phyloP scores from a whole-genome alignment of 2,329 filamentous ascomycete species.

The Hypoxylon sp. region DNA sequence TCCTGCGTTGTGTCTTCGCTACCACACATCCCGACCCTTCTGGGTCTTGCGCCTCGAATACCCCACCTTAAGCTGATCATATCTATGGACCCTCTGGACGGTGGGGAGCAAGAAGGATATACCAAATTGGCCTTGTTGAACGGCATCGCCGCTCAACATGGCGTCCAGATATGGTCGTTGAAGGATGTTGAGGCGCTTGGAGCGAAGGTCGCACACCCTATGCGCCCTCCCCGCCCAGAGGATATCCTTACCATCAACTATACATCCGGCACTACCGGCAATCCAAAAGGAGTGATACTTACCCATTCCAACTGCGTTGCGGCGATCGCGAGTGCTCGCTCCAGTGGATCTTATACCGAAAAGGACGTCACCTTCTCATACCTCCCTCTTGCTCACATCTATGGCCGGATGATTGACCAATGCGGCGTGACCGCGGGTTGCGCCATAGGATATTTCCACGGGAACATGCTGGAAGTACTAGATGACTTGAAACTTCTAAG shows the following conservation, averaged over 20 bases:
- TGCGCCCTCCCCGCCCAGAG: constrained; percentile 78
- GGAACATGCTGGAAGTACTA: constrained; percentile 86
- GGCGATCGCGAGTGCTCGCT: constrained; percentile 73
- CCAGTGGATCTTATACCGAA: constrained; percentile 64
- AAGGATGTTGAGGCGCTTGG: constrained; percentile 86
- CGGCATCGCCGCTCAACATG: constrained; percentile 79
- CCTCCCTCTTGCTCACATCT: constrained; percentile 94
- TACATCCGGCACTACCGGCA: constrained; percentile 87
- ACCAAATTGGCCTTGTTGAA: constrained; percentile 86
- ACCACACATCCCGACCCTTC: constrained; percentile 82
- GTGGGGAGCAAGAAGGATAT: constrained; percentile 80
- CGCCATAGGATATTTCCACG: constrained; percentile 92
- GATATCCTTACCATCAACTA: constrained; percentile 93
- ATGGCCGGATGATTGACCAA: constrained; percentile 87
- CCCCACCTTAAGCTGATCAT: constrained; percentile 90
- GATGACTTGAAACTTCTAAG: constrained; percentile 92
- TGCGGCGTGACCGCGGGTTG: constrained; percentile 78
- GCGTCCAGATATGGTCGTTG: constrained; percentile 84
- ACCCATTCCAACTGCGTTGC: constrained; percentile 87
- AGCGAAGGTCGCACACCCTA: constrained; percentile 75
- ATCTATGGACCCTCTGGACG: constrained; percentile 85
- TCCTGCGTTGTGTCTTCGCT: constrained; percentile 83
- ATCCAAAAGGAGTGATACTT: constrained; percentile 86
- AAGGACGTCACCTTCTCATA: constrained; percentile 84
- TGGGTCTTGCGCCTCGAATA: constrained; percentile 83